A percentile compares a stretch with the other conserved stretches of the same genome.
Conservation (phyloP, 1,284 basidiomycete genomes). For the Bondarzewia mesenterica region DNA sequence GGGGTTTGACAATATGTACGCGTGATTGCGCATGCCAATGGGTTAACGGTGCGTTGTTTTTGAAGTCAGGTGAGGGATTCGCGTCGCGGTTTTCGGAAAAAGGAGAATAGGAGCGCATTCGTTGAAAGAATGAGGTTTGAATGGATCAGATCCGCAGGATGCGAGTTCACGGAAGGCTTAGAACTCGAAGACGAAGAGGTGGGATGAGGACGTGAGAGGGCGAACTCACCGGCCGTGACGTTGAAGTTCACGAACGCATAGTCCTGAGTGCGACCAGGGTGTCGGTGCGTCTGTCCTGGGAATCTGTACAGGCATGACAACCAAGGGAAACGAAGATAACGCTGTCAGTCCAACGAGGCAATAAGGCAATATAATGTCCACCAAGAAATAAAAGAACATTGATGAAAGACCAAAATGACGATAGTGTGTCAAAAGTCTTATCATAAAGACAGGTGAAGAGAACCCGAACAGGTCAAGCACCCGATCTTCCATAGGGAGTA, state of each 20-base stretch:
- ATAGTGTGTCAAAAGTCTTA: too few relatives aligned
- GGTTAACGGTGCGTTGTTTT: too few relatives aligned
- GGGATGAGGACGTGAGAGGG: not conserved
- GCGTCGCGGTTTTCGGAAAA: too few relatives aligned
- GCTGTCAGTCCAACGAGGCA: slow-evolving; percentile 3
- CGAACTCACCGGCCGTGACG: slow-evolving; percentile 63
- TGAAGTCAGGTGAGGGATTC: too few relatives aligned
- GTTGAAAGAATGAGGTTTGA: too few relatives aligned
- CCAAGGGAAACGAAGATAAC: slow-evolving; percentile 2
- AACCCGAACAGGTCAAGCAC: too few relatives aligned
- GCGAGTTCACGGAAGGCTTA: not conserved
- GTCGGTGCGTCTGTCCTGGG: slow-evolving; percentile 46
- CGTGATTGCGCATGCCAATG: not conserved
- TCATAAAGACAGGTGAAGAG: too few relatives aligned
- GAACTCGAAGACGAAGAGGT: not conserved
- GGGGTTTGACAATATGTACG: not conserved
- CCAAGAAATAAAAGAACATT: too few relatives aligned
- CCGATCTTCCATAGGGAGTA: too few relatives aligned
- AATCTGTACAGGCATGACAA: slow-evolving; percentile 35
- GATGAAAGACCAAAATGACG: too few relatives aligned
- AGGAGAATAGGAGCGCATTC: too few relatives aligned
- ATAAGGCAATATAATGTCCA: not conserved
- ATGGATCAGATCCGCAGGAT: not conserved
- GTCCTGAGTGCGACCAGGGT: slow-evolving; percentile 54
- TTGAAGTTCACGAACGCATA: slow-evolving; percentile 74